A percentile compares a stretch with the other conserved stretches of the same genome.
Evolutionary conservation across 306 rosid genomes (phyloP).

Genomic region (Carpinus fangiana): DNA sequence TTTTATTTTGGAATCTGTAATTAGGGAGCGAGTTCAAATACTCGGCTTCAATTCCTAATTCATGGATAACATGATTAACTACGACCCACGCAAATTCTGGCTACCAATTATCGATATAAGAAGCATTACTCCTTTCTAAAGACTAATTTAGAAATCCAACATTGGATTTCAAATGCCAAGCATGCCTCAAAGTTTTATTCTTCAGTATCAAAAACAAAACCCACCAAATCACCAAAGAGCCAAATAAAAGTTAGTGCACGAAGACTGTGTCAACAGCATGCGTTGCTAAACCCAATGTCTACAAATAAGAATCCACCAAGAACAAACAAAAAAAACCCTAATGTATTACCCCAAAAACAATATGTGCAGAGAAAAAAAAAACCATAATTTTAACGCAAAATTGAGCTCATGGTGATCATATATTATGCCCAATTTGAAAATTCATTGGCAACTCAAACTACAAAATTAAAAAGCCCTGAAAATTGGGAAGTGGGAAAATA

Average conservation of each 20-base stretch:
- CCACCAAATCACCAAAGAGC: neutral
- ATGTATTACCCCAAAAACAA: neutral
- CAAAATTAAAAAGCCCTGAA: neutral
- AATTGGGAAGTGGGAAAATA: neutral
- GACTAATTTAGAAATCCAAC: neutral
- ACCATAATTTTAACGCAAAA: neutral
- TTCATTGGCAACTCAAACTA: neutral
- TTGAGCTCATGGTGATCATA: neutral
- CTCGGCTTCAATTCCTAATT: neutral
- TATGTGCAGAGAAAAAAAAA: neutral
- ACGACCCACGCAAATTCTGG: neutral
- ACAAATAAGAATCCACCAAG: neutral
- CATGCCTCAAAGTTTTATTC: neutral
- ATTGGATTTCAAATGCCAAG: neutral
- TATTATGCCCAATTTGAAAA: too few species aligned
- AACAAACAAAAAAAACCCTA: neutral
- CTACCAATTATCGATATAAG: neutral
- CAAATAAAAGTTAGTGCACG: neutral
- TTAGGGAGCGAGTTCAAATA: neutral
- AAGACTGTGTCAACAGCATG: neutral
- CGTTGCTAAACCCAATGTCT: neutral
- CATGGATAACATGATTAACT: neutral
- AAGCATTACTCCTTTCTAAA: slow-evolving; percentile 2
- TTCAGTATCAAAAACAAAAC: neutral
- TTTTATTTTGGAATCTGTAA: neutral